Conservation (phyloP, 306 rosid genomes). For the Prunus fruticosa region DNA sequence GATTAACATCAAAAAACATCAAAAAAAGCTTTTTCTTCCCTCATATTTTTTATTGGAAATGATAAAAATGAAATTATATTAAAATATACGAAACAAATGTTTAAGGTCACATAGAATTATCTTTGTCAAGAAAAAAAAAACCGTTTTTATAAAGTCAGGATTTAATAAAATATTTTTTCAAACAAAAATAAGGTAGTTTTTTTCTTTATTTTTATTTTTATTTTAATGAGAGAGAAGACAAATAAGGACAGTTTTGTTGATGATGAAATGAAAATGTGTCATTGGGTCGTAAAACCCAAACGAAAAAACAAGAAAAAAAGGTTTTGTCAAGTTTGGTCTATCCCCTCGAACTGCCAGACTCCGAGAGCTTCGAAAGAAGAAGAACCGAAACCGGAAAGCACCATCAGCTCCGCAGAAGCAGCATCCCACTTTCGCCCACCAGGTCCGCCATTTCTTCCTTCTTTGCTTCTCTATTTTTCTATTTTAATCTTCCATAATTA, state of each 20-base stretch:
- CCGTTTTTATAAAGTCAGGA: too few relatives aligned
- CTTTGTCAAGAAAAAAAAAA: too few relatives aligned
- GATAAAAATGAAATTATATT: too few relatives aligned
- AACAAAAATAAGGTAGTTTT: too few relatives aligned
- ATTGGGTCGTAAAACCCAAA: neutral
- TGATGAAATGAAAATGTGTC: neutral
- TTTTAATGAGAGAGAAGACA: neutral
- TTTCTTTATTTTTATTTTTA: too few relatives aligned
- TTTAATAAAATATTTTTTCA: too few relatives aligned
- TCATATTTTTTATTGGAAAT: too few relatives aligned
- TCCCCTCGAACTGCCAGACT: constrained; percentile 45
- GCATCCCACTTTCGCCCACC: constrained; percentile 21
- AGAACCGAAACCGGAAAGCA: constrained; percentile 20
- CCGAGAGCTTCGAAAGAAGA: constrained; percentile 14
- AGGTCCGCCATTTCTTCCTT: constrained; percentile 34
- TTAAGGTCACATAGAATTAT: too few relatives aligned
- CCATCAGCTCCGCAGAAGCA: constrained; percentile 27
- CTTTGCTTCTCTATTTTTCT: neutral
- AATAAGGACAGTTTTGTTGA: neutral
- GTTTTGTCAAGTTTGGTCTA: constrained; percentile 34
- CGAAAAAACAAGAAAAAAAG: neutral
- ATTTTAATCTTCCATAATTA: neutral
- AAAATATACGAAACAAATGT: too few relatives aligned
- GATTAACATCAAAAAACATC: too few relatives aligned
- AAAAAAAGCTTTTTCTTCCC: too few relatives aligned